Evolutionary conservation across 176 grass and related monocot species (phyloP), one percentile per base, ranked within the genome.

Genomic region (Musa acuminata): DNA sequence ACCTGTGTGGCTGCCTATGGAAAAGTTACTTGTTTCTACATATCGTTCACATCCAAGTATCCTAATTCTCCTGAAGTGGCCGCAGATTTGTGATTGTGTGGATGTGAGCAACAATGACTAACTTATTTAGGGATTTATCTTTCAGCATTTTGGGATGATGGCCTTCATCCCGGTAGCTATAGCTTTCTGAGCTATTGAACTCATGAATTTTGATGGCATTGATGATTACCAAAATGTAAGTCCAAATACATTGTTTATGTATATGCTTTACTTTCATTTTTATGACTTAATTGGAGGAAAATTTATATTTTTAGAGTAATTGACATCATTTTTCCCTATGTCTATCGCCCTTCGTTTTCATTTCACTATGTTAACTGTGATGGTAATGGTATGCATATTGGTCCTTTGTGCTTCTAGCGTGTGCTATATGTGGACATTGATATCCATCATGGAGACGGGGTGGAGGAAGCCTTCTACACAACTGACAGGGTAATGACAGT

Each of bases 401-500:
- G n/a, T 51, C 69, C 27, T 51, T 72, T 75, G 35, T 78, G 12
- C 16, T 78, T 20, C 19, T 80, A 98, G 95, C 95, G 95, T 51
- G 95, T 98, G 73, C 80, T 98, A 9, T 98, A 98, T 77, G 82
- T 98, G 0, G 95, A 98, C 64, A 93, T 98, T 49, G 95, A 98
- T 55, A 93, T 98, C 48, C 95, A 98, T 76, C 95, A 98, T 35
- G 95, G 95, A 62, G 95, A 98, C 55, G 95, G 95, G 4, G 95
- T 98, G 22, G 95, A 98, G 71, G 95, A 93, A 72, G 95, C 95
- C 9, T 98, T 98, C 72, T 98, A 98, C 77, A 98, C 86, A 2
- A 98, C 95, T 5, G 86, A 93, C 55, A 64, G 95, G 79, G 90
- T 98, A 62, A 98, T 98, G 95, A 98, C 90, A 0, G 88, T 89